A percentile compares a stretch with the other conserved stretches of the same genome.
Conservation (phyloP, 352 stramenopile genomes). For the Globisporangium sylvaticum region DNA sequence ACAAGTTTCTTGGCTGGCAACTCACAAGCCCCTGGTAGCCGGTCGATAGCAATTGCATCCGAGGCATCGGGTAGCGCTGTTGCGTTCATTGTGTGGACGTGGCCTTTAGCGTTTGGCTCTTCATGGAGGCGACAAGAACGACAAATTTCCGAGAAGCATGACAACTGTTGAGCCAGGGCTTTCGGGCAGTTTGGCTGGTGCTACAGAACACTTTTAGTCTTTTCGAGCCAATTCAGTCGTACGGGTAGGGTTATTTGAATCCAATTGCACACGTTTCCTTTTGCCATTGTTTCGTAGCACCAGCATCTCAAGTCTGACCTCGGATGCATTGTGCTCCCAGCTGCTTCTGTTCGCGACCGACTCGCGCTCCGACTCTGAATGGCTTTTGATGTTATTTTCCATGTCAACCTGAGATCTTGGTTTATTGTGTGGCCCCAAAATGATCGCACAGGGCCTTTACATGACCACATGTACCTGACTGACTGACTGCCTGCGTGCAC, state of each 20-base stretch:
- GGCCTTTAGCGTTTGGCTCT: not conserved
- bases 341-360: not conserved
- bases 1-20: not conserved
- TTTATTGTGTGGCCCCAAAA: not conserved
- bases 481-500: not conserved
- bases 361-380: not conserved
- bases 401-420: not conserved
- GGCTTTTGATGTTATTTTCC: not conserved
- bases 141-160: not conserved
- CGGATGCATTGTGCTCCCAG: not conserved
- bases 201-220: not conserved
- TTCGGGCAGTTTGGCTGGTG: not conserved
- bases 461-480: not conserved
- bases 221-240: not conserved
- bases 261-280: not conserved
- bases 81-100: not conserved
- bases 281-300: not conserved
- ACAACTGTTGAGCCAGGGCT: not conserved
- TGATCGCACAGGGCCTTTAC: constrained; percentile 2
- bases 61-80: too few relatives aligned
- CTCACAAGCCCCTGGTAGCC: not conserved
- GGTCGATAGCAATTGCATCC: not conserved
- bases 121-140: not conserved
- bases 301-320: not conserved
- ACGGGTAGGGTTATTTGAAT: not conserved